Percentiles rank a stretch among this genome's conserved stretches.
Conservation (phyloP, 352 stramenopile species). For the Pythium rhizo-oryzae region DNA sequence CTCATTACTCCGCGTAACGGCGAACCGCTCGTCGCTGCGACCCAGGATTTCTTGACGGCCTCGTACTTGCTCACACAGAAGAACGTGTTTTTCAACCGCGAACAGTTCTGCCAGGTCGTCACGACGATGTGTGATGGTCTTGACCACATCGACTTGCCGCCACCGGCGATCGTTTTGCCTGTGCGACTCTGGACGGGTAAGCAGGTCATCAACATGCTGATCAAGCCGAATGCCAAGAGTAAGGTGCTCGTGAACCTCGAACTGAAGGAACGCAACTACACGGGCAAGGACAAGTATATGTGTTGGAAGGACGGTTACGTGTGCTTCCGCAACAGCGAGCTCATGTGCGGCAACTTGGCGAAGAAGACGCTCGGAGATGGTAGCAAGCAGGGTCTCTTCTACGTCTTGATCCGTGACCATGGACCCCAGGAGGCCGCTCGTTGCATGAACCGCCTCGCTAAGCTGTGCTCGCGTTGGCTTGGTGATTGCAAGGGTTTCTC, state of each 20-base stretch:
- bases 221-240: slow-evolving; percentile 89
- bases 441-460: slow-evolving; percentile 98
- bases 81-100: slow-evolving; percentile 98
- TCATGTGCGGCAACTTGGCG: slow-evolving; percentile 97
- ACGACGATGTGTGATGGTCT: slow-evolving; percentile 95
- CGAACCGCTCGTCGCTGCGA: slow-evolving; percentile 97
- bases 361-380: slow-evolving; percentile 99
- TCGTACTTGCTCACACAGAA: slow-evolving; percentile 98
- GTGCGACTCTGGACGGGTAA: slow-evolving; percentile 98
- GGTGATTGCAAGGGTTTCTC: slow-evolving; percentile 98
- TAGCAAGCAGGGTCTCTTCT: slow-evolving; percentile 98
- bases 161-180: slow-evolving; percentile 70
- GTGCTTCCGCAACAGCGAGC: slow-evolving; percentile 96
- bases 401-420: slow-evolving; percentile 97
- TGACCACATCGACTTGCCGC: slow-evolving; percentile 93
- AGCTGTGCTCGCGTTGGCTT: slow-evolving; percentile 97
- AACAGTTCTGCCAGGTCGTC: slow-evolving; percentile 96
- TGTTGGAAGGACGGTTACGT: slow-evolving; percentile 99
- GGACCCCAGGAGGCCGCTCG: slow-evolving; percentile 90
- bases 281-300: slow-evolving; percentile 90
- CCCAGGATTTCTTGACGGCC: slow-evolving; percentile 99
- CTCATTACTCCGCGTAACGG: slow-evolving; percentile 98
- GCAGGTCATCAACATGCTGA: slow-evolving; percentile 91
- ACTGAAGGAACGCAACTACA: slow-evolving; percentile 98
- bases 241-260: slow-evolving; percentile 86